Evolutionary conservation across 2,329 filamentous ascomycete genomes (phyloP).

Genomic region (Venturia effusa): DNA sequence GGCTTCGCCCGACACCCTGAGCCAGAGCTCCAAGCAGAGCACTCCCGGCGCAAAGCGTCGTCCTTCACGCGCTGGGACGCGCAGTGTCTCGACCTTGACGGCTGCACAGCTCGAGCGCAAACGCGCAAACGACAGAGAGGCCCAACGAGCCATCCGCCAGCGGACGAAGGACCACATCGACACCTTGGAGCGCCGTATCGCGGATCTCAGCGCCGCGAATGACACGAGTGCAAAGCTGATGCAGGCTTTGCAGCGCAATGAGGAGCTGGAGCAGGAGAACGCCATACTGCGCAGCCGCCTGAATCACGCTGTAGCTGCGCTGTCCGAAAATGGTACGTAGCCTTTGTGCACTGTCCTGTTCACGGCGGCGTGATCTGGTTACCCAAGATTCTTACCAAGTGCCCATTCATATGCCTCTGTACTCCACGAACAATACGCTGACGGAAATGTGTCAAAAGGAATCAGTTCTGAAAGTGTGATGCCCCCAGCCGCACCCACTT

Average conservation of each 20-base stretch:
- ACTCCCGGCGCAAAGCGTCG: slow-evolving; percentile 30
- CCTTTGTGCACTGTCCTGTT: not conserved
- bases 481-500: slow-evolving; percentile 3
- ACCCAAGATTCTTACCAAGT: not conserved
- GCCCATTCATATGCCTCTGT: not conserved
- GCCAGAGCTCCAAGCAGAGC: slow-evolving; percentile 1
- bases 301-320: slow-evolving; percentile 30
- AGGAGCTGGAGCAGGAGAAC: slow-evolving; percentile 45
- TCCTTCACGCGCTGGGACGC: slow-evolving; percentile 43
- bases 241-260: slow-evolving; percentile 41
- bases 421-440: not conserved
- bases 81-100: slow-evolving; percentile 46
- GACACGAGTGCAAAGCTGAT: slow-evolving; percentile 38
- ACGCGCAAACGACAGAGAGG: slow-evolving; percentile 49
- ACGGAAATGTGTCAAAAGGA: slow-evolving; percentile 4
- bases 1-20: not conserved
- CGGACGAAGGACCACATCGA: slow-evolving; percentile 50
- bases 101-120: slow-evolving; percentile 49
- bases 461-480: slow-evolving; percentile 2
- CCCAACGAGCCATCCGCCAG: slow-evolving; percentile 48
- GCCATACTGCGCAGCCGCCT: slow-evolving; percentile 40
- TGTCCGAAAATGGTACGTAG: slow-evolving; percentile 12
- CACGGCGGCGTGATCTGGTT: not conserved
- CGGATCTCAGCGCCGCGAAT: slow-evolving; percentile 38
- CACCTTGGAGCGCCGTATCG: slow-evolving; percentile 42